Conservation (phyloP, 495 filamentous ascomycete genomes). For the Xylaria bambusicola region DNA sequence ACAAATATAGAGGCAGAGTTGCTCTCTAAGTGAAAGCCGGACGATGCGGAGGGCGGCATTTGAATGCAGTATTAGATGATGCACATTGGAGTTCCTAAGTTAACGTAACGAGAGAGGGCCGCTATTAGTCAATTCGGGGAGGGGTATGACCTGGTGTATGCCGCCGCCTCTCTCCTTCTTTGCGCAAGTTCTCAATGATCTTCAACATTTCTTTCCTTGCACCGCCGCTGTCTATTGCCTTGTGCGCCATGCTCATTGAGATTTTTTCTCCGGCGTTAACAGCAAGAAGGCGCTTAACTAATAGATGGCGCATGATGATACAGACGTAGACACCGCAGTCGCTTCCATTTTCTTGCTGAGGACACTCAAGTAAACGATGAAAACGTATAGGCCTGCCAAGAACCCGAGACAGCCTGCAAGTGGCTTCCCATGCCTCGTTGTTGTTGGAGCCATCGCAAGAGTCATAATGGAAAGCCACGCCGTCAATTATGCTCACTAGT, state of each 20-base stretch:
- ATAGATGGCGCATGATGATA: conserved; percentile 84
- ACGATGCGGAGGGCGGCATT: too few species aligned
- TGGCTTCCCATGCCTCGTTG: conserved; percentile 66
- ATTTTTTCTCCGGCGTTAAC: conserved; percentile 78
- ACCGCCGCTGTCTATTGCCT: conserved; percentile 71
- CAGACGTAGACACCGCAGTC: conserved; percentile 98
- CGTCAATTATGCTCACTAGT: conserved; percentile 83
- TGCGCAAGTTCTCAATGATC: conserved; percentile 78
- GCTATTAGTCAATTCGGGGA: conserved; percentile 33
- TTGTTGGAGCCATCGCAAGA: conserved; percentile 77
- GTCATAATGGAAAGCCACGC: conserved; percentile 96
- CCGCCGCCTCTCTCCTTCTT: conserved; percentile 80
- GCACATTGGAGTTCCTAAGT: not conserved
- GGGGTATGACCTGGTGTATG: conserved; percentile 30
- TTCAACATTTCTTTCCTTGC: conserved; percentile 85
- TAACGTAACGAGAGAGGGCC: not conserved
- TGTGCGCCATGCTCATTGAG: conserved; percentile 87
- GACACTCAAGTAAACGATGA: conserved; percentile 76
- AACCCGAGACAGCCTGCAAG: conserved; percentile 61
- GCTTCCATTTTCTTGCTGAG: conserved; percentile 87
- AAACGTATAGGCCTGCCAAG: conserved; percentile 68
- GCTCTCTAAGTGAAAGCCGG: too few species aligned
- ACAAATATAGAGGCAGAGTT: not conserved
- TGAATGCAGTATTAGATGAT: not conserved
- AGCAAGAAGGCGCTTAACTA: conserved; percentile 77